Evolutionary conservation across 2,329 filamentous ascomycete genomes (phyloP).

Genomic region (Penicillium capsulatum): DNA sequence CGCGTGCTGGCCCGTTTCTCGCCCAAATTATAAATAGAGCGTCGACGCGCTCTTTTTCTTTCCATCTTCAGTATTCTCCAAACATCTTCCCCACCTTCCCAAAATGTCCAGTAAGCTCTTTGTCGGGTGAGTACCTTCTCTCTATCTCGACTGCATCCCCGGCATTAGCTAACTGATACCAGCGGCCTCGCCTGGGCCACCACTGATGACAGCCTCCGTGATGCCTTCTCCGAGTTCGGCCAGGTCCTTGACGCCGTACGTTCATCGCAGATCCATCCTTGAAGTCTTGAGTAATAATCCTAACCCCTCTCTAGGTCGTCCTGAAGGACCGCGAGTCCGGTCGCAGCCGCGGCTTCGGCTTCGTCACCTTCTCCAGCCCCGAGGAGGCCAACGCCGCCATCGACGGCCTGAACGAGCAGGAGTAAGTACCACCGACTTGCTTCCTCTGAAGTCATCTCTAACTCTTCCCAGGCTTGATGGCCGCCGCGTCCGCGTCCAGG

Average conservation of each 20-base stretch:
- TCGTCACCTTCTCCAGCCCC: constrained; percentile 14
- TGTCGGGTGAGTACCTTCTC: constrained; percentile 11
- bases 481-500: constrained; percentile 9
- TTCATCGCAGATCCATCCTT: neutral
- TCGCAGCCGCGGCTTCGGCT: constrained; percentile 18
- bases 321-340: constrained; percentile 16
- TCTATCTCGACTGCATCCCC: neutral
- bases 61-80: too few species aligned
- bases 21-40: too few species aligned
- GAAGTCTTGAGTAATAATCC: too few species aligned
- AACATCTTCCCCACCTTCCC: neutral
- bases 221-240: constrained; percentile 12
- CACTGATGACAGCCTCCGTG: constrained; percentile 5
- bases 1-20: too few species aligned
- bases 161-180: neutral
- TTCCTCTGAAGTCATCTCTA: neutral
- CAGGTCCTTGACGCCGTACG: constrained; percentile 11
- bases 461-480: constrained; percentile 9
- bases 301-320: constrained; percentile 7
- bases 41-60: too few species aligned
- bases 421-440: constrained; percentile 6
- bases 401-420: constrained; percentile 12
- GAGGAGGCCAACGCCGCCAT: constrained; percentile 14
- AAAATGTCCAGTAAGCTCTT: constrained; percentile 17
- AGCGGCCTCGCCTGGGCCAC: constrained; percentile 17